Conservation (phyloP, 1,284 basidiomycete genomes). For the Rhodotorula sp. region DNA sequence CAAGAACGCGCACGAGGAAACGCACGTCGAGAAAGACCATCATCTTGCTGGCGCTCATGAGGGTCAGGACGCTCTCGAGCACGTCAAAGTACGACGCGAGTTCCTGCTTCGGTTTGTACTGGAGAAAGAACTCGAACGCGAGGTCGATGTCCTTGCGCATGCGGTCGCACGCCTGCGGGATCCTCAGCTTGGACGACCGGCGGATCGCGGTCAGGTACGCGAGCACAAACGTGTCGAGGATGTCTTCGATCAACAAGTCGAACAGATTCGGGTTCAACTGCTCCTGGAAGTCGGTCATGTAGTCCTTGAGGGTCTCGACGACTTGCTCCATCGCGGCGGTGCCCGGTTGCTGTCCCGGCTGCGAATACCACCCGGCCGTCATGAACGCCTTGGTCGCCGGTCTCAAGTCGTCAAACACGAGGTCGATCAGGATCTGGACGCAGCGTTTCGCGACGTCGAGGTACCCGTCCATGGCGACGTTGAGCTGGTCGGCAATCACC, state of each 20-base stretch:
- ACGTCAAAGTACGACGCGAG: conserved; percentile 81
- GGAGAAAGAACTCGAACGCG: conserved; percentile 76
- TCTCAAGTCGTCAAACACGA: conserved; percentile 92
- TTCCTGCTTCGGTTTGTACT: conserved; percentile 74
- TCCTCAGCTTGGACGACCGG: conserved; percentile 78
- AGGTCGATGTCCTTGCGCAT: conserved; percentile 78
- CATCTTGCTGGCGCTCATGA: conserved; percentile 85
- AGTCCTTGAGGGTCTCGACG: conserved; percentile 93
- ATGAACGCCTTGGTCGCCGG: conserved; percentile 85
- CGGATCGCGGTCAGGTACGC: conserved; percentile 85
- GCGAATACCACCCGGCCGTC: conserved; percentile 71
- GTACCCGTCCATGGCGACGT: conserved; percentile 96
- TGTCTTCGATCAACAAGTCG: conserved; percentile 87
- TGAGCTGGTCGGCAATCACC: conserved; percentile 78
- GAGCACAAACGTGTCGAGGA: conserved; percentile 87
- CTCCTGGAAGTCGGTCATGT: conserved; percentile 85
- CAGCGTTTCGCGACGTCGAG: conserved; percentile 97
- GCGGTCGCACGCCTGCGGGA: conserved; percentile 76
- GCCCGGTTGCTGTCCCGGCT: conserved; percentile 26
- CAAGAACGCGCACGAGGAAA: conserved; percentile 47
- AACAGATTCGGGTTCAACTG: conserved; percentile 89
- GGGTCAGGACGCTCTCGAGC: conserved; percentile 75
- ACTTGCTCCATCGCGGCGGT: conserved; percentile 76
- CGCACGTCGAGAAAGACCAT: conserved; percentile 79
- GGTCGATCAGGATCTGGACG: conserved; percentile 86